Evolutionary conservation across 306 rosid species (phyloP).

Genomic region (Corylus avellana): DNA sequence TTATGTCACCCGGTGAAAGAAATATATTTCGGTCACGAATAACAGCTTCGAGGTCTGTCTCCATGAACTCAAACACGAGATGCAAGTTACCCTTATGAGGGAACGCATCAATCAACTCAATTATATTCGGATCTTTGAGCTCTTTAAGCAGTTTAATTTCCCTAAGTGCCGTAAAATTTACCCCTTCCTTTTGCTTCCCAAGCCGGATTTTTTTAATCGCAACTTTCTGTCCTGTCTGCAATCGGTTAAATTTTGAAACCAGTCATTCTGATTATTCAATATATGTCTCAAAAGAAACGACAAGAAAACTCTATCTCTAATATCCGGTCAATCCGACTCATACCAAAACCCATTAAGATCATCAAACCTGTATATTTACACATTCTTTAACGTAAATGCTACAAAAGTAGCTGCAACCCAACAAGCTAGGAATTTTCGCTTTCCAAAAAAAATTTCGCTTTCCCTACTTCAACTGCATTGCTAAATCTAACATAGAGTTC

Average conservation of each 20-base stretch:
- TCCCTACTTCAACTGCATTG: not conserved
- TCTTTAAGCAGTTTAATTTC: constrained; percentile 90
- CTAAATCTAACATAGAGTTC: not conserved
- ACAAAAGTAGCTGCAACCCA: not conserved
- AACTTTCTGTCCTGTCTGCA: constrained; percentile 87
- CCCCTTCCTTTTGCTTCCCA: constrained; percentile 97
- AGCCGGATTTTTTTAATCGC: constrained; percentile 96
- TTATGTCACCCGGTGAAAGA: constrained; percentile 87
- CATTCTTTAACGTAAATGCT: not conserved
- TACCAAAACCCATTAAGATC: not conserved
- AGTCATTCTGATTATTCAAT: not conserved
- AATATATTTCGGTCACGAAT: constrained; percentile 88
- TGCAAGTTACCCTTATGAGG: constrained; percentile 94
- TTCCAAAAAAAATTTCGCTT: not conserved
- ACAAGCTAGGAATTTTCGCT: not conserved
- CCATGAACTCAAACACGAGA: constrained; percentile 97
- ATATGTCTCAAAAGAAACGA: not conserved
- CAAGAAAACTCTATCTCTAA: not conserved
- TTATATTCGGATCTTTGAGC: constrained; percentile 77
- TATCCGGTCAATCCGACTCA: not conserved
- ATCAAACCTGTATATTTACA: not conserved
- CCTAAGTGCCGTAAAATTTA: constrained; percentile 89
- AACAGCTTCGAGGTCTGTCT: constrained; percentile 97
- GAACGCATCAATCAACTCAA: constrained; percentile 88
- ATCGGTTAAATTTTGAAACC: constrained; percentile 23